Base-by-base conservation (phyloP, 73 alveolate genomes). In the Urostyla sp. region DNA sequence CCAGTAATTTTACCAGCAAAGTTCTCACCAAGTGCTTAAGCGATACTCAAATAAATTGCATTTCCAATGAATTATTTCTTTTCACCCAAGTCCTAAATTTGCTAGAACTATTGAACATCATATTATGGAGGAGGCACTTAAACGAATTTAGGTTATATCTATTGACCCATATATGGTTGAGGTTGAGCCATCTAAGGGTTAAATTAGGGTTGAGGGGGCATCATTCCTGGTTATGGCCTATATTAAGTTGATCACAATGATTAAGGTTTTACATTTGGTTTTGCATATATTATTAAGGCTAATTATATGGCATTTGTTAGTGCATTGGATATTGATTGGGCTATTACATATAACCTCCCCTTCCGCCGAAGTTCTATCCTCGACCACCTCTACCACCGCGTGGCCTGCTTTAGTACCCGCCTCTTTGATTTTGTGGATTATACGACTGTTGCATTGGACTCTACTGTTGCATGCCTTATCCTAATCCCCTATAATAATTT, bases 1-100 rank as follows among this genome's bases (percentile, higher is more conserved):
- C 80, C 80, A 32, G 80, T 66, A 24, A 66, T 66, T 44, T 44
- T 66, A 43, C 80, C 80, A 4, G 80, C 80, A 28, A 66, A 66
- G 21, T 43, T 11, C 8, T 37, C 21, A 11, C 80, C 80, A 63
- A 66, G 44, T 4, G 80, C 44, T 40, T 20, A 24, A 15, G 34
- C 80, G 26, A 66, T 66, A 31, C 27, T 16, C 20, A 63, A 63
- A 66, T 66, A 66, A 4, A 66, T 34, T 11, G 59, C 48, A 27
- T 66, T 66, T 31, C 80, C 80, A 45, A 66, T 63, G 26, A 66
- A 66, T 44, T 66, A 63, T 26, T 40, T 66, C 66, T 44, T 66
- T 27, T 43, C 63, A 40, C 44, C 18, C 3, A 48, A 21, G 21
- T 37, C 80, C 15, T 20, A 1, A 28, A 66, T 66, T 6, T 11